Conservation (phyloP, 441 rosid species). For the Codiaeum variegatum region DNA sequence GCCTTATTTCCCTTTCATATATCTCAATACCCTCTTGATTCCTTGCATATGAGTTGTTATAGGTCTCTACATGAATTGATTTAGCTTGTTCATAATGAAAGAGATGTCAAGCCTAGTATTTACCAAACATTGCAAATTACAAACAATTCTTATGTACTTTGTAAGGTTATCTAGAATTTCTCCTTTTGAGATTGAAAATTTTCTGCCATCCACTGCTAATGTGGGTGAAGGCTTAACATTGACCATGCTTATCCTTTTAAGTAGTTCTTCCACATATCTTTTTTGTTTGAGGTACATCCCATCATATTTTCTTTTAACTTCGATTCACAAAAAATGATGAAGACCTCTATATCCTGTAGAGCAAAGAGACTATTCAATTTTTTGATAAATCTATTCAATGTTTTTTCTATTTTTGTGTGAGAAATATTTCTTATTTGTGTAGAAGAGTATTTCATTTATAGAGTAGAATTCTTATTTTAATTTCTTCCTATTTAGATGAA, state of each 20-base stretch:
- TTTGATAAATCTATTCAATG: not conserved
- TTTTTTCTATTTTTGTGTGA: too few relatives aligned
- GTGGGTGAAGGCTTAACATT: not conserved
- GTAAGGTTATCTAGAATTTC: not conserved
- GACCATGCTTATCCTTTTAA: not conserved
- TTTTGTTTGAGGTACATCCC: not conserved
- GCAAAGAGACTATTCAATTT: not conserved
- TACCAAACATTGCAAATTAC: not conserved
- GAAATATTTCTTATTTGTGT: too few relatives aligned
- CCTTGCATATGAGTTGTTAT: too few relatives aligned
- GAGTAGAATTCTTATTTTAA: too few relatives aligned
- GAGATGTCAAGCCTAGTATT: not conserved
- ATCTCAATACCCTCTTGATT: too few relatives aligned
- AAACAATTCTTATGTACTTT: not conserved
- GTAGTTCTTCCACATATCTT: not conserved
- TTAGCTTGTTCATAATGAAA: too few relatives aligned
- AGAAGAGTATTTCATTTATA: too few relatives aligned
- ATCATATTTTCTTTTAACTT: not conserved
- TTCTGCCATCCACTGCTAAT: not conserved
- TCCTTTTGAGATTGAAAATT: not conserved
- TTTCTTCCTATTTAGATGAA: too few relatives aligned
- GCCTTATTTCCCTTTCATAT: too few relatives aligned
- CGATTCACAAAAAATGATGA: not conserved
- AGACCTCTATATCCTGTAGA: not conserved
- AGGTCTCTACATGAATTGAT: too few relatives aligned